Percentiles rank a stretch among this genome's conserved stretches.
Conservation (phyloP, 2,329 filamentous ascomycete genomes). For the Colletotrichum sp. region DNA sequence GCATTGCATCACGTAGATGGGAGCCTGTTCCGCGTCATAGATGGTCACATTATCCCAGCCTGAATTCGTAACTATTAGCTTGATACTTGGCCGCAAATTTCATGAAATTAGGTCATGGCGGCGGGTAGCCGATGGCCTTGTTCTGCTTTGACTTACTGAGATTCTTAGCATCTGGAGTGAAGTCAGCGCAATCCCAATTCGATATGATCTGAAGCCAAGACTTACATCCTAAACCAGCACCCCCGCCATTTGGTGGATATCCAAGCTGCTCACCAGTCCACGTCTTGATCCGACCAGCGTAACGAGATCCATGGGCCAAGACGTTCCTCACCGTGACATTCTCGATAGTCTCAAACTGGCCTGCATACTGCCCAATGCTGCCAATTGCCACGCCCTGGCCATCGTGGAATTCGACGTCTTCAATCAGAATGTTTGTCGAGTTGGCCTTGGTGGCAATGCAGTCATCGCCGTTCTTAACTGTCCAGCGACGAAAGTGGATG, state of each 20-base stretch:
- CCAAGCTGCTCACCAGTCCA: neutral
- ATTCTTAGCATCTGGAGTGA: neutral
- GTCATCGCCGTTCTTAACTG: conserved; percentile 56
- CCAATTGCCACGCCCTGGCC: conserved; percentile 60
- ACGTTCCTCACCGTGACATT: neutral
- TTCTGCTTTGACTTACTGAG: neutral
- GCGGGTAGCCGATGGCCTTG: no score
- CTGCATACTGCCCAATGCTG: conserved; percentile 58
- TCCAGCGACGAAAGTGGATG: conserved; percentile 55
- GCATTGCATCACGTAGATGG: neutral
- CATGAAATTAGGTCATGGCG: no score
- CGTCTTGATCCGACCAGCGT: neutral
- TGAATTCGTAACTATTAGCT: neutral
- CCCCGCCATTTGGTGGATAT: neutral
- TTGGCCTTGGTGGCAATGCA: conserved; percentile 60
- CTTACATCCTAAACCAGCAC: neutral
- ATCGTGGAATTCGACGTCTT: conserved; percentile 51
- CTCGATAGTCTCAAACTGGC: neutral
- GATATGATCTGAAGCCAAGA: fast-evolving
- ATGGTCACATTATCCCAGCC: neutral
- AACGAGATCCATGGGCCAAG: neutral
- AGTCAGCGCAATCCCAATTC: fast-evolving
- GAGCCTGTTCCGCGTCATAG: neutral
- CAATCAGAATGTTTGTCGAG: conserved; percentile 56
- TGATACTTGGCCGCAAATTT: fast-evolving